Conservation (phyloP, 495 filamentous ascomycete genomes). For the Chaetomium fimeti region DNA sequence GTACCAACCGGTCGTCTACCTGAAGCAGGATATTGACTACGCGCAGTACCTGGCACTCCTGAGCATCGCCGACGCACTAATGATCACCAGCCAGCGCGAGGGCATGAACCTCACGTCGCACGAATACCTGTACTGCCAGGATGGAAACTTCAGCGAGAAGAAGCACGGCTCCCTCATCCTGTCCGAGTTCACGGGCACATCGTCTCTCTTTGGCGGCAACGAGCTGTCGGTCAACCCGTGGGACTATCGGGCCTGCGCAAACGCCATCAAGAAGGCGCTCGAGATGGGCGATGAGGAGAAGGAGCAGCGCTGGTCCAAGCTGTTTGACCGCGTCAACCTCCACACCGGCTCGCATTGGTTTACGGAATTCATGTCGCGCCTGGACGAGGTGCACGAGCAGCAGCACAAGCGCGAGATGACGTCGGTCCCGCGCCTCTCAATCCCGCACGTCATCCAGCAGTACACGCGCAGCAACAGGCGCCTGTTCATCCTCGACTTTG, state of each 20-base stretch:
- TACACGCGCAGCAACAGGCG: conserved; percentile 65
- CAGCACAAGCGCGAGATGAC: conserved; percentile 79
- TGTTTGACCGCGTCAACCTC: conserved; percentile 71
- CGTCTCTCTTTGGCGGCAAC: conserved; percentile 73
- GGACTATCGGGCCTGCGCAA: conserved; percentile 82
- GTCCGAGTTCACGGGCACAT: conserved; percentile 89
- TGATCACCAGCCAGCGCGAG: conserved; percentile 90
- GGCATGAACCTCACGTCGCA: conserved; percentile 95
- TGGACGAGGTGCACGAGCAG: conserved; percentile 73
- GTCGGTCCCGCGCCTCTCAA: conserved; percentile 77
- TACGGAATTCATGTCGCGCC: conserved; percentile 62
- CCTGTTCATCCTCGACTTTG: conserved; percentile 87
- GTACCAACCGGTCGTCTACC: conserved; percentile 87
- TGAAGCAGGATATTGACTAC: conserved; percentile 90
- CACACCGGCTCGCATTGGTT: conserved; percentile 86
- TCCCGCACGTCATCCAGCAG: conserved; percentile 57
- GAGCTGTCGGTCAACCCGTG: conserved; percentile 87
- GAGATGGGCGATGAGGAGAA: conserved; percentile 73
- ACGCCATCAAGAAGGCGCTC: conserved; percentile 76
- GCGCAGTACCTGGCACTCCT: conserved; percentile 85
- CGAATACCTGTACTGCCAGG: conserved; percentile 90
- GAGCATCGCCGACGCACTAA: conserved; percentile 81
- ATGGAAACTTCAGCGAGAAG: conserved; percentile 68
- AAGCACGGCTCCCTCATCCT: conserved; percentile 85
- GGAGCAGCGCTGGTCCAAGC: conserved; percentile 65